These are phyloP conservation scores for Russula vinacea DNA, from an alignment of 768 basidiomycete species.

Conservation along the genomic window DNA sequence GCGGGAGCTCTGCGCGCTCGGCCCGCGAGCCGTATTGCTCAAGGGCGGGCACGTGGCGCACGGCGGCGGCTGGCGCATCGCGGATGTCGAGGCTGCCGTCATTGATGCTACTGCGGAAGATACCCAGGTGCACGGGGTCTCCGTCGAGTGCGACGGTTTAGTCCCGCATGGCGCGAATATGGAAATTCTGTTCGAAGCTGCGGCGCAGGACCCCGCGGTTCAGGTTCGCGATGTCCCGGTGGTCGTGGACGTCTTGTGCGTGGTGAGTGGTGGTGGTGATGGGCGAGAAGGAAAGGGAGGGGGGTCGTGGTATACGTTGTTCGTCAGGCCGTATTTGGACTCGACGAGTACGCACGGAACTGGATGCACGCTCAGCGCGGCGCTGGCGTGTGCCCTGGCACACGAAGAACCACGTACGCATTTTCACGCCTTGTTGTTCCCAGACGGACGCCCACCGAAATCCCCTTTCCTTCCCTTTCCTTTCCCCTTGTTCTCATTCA, in stretches of 20 bases:
- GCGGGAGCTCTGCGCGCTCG: conserved; percentile 45
- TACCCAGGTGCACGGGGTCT: neutral
- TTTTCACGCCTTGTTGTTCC: neutral
- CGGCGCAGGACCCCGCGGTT: conserved; percentile 27
- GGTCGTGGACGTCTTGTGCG: conserved; percentile 64
- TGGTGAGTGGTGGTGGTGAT: conserved; percentile 33
- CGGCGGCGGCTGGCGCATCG: conserved; percentile 34
- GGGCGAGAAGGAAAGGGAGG: conserved; percentile 1
- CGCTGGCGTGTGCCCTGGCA: conserved; percentile 66
- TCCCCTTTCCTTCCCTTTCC: neutral
- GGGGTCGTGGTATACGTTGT: conserved; percentile 43
- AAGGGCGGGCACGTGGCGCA: conserved; percentile 80
- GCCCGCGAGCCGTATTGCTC: conserved; percentile 60
- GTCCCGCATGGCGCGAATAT: conserved; percentile 52
- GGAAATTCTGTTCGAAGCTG: conserved; percentile 52
- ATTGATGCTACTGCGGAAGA: neutral
- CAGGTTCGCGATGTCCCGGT: conserved; percentile 33
- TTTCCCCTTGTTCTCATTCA: neutral
- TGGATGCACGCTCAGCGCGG: conserved; percentile 87
- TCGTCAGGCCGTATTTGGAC: conserved; percentile 58
- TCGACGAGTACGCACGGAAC: conserved; percentile 85
- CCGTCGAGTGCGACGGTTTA: neutral
- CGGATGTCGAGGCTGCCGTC: conserved; percentile 42
- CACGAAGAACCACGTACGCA: conserved; percentile 45
- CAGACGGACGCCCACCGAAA: neutral